These are phyloP conservation scores for Lactarius hatsudake DNA, from an alignment of 768 basidiomycete genomes.

Conservation along the genomic window DNA sequence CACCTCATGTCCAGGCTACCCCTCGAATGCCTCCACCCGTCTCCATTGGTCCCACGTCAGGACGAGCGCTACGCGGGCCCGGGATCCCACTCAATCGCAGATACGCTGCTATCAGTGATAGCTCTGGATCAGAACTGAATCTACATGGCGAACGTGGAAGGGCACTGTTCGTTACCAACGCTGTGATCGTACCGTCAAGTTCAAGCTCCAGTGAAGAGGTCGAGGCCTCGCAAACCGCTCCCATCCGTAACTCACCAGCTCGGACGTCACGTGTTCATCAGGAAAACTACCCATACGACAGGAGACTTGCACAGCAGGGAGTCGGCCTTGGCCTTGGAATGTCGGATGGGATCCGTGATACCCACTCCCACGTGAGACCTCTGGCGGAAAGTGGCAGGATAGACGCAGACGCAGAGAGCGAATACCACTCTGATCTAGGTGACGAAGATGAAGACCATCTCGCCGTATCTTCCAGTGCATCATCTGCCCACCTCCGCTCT, in stretches of 20 bases:
- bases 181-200: slow-evolving; percentile 23
- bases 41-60: slow-evolving; percentile 13
- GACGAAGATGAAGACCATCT: slow-evolving; percentile 13
- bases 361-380: background rate
- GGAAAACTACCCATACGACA: background rate
- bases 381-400: background rate
- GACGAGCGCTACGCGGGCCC: background rate
- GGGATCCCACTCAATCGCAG: slow-evolving; percentile 5
- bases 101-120: slow-evolving; percentile 11
- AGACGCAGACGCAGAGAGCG: slow-evolving; percentile 5
- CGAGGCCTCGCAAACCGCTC: background rate
- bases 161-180: slow-evolving; percentile 24
- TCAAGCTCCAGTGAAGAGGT: slow-evolving; percentile 24
- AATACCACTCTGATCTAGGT: slow-evolving; percentile 5
- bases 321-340: slow-evolving; percentile 17
- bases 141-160: slow-evolving; percentile 21
- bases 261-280: slow-evolving; percentile 3
- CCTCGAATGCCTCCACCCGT: slow-evolving; percentile 21
- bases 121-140: slow-evolving; percentile 22
- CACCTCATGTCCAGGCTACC: slow-evolving; percentile 10
- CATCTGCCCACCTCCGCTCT: slow-evolving; percentile 12
- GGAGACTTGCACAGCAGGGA: slow-evolving; percentile 12
- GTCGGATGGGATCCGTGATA: background rate
- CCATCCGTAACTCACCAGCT: background rate
- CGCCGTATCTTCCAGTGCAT: slow-evolving; percentile 11